phyloP scores from a whole-genome alignment of 2,329 filamentous ascomycete species.

The Pseudopyrenochaeta lycopersici region DNA sequence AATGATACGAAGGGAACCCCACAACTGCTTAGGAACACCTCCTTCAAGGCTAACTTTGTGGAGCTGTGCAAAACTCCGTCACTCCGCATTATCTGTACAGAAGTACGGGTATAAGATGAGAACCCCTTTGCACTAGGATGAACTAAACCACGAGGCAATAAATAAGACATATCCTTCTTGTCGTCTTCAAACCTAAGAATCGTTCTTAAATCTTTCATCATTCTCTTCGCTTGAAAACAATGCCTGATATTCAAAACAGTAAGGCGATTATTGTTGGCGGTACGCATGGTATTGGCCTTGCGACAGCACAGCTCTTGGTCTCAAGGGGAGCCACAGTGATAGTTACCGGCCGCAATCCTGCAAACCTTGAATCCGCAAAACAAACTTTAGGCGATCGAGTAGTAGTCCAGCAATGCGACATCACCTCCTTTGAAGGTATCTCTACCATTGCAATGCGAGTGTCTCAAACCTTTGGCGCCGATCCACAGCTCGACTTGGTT shows the following conservation, averaged over 20 bases:
- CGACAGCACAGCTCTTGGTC: constrained; percentile 10
- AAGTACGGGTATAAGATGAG: too few species aligned
- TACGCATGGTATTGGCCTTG: constrained; percentile 13
- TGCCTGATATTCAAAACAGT: constrained; percentile 6
- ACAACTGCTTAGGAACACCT: too few species aligned
- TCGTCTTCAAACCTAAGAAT: too few species aligned
- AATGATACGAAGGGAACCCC: too few species aligned
- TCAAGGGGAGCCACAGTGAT: constrained; percentile 6
- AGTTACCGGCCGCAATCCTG: constrained; percentile 7
- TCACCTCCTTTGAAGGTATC: constrained; percentile 3
- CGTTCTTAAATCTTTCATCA: too few species aligned
- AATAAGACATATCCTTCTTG: too few species aligned
- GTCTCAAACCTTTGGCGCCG: not conserved
- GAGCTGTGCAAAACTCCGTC: too few species aligned
- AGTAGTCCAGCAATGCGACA: constrained; percentile 1
- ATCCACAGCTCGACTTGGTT: constrained; percentile 3
- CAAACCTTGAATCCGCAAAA: constrained; percentile 3
- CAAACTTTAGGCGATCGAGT: constrained; percentile 1
- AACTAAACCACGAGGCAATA: too few species aligned
- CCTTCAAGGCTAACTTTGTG: too few species aligned
- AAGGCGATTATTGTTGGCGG: constrained; percentile 11
- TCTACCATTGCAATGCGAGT: not conserved
- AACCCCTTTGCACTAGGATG: too few species aligned
- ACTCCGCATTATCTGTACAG: too few species aligned
- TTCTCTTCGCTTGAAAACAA: not conserved